Evolutionary conservation across 176 grass and related monocot species (phyloP), one percentile per base, ranked within the genome.

Genomic region (Eleusine indica): DNA sequence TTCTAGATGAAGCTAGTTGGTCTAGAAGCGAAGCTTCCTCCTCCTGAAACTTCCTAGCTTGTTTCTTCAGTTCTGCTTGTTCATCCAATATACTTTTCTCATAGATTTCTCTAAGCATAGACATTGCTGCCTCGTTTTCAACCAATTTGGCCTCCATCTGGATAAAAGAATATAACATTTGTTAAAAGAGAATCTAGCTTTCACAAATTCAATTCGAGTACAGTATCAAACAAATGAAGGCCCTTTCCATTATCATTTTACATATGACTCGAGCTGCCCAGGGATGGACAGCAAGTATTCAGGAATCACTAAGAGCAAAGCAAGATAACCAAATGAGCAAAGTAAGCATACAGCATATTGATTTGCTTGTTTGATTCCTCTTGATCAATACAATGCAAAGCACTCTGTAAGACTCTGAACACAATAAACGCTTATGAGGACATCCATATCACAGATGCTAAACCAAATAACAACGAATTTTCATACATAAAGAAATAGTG

Each of bases 81-180:
- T 92, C 87, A 47, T 58, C 89, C 82, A 83, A 76, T 85, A 96
- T 57, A 75, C 71, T 89, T 75, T 81, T 86, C 77, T 96, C 93
- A 38, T 85, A 99, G 79, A 73, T 96, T 84, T 99, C 91, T 75
- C 91, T 93, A 81, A 94, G 81, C 76, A 83, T 80, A 71, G 86
- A 92, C 72, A 90, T 92, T 69, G 84, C 78, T 76, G 82, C 82
- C 87, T 99, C 96, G 57, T 90, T 92, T 87, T 88, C 89, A 85
- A 84, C 60, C 79, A 99, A 89, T 86, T 94, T 92, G 41, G n/a
- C 60, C 61, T 94, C 84, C 89, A 92, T 99, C 96, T 99, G 89
- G 53, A 81, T 57, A 21, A 75, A 61, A 68, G 18, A 75, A 83
- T 25, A 53, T 60, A 21, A 79, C 4, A 30, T 65, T 72, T 29